Percentiles rank a stretch among this genome's conserved stretches.
Evolutionary conservation across 768 basidiomycete species (phyloP).

Genomic region (Boletus reticulatus): DNA sequence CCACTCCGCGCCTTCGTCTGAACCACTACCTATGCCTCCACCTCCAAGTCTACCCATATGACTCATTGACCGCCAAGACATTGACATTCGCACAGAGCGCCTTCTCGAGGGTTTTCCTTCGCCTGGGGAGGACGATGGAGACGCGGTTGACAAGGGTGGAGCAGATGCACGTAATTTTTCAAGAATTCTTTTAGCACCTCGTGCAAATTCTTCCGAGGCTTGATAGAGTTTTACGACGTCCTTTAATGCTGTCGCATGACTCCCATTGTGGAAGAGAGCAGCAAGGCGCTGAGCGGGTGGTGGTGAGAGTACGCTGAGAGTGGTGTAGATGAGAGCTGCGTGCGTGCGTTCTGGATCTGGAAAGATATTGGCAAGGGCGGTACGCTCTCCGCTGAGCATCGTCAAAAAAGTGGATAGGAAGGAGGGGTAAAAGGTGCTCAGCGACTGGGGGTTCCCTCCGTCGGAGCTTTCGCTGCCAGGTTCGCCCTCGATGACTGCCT

Average conservation of each 20-base stretch:
- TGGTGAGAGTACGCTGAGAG: constrained; percentile 76
- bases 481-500: constrained; percentile 42
- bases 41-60: constrained; percentile 18
- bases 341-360: constrained; percentile 78
- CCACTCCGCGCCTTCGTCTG: constrained; percentile 57
- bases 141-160: constrained; percentile 17
- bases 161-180: constrained; percentile 59
- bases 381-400: constrained; percentile 68
- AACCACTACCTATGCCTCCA: constrained; percentile 6
- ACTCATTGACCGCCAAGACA: constrained; percentile 51
- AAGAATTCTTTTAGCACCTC: constrained; percentile 68
- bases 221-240: constrained; percentile 72
- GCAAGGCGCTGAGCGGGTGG: constrained; percentile 78
- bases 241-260: constrained; percentile 55
- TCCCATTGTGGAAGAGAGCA: constrained; percentile 59
- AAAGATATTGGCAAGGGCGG: constrained; percentile 80
- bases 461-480: constrained; percentile 31
- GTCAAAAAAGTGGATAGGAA: constrained; percentile 73
- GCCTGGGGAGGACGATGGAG: constrained; percentile 19
- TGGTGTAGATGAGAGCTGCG: constrained; percentile 79
- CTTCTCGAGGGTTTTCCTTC: constrained; percentile 41
- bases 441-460: constrained; percentile 44
- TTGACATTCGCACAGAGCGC: constrained; percentile 62
- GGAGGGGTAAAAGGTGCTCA: constrained; percentile 65
- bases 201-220: constrained; percentile 81